Base-by-base conservation (phyloP, 768 basidiomycete species). In the Serpula lacrymans region DNA sequence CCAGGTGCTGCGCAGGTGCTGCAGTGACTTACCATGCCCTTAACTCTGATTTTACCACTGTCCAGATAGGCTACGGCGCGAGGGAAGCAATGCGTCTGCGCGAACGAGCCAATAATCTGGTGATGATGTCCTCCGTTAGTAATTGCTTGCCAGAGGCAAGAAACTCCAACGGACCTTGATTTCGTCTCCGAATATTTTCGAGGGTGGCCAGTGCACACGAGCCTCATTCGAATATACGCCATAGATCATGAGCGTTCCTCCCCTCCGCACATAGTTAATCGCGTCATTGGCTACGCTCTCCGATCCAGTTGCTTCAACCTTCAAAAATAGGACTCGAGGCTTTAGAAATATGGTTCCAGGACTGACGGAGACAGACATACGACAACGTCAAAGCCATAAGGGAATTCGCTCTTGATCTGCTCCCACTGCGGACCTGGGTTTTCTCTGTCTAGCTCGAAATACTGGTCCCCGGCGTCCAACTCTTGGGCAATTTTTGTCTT, bases 61-160 rank as follows among this genome's bases (percentile, higher is more conserved):
- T 79, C 77, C 29, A 80, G 70, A 48, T 78, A 77, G 14, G 68
- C 73, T 33, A 80, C 67, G 8, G 77, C 75, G 24, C 77, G 72
- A 17, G 76, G 75, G 70, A 79, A 78, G 55, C 77, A 78, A 58
- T 67, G 67, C n/a, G 70, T 68, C 50, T 78, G 77, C 16, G 76
- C 70, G 62, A 76, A 78, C 8, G 76, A 77, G 12, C 75, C 75
- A 46, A 77, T 72, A 52, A 77, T 76, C 70, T 72, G 11, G 37
- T 20, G 10, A 20, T 36, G 18, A 13, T n/a, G 8, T 24, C 13
- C 4, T 16, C n/a, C n/a, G 10, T 13, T 23, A 17, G 24, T 7
- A 2, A 24, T 23, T 24, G 21, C 9, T 9, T 29, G n/a, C 9
- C 27, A 29, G n/a, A 29, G n/a, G 27, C 27, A 29, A n/a, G 27